A percentile compares a stretch with the other conserved stretches of the same genome.
Evolutionary conservation across 768 basidiomycete genomes (phyloP).

Genomic region (Leccinum olivaceopallidum): DNA sequence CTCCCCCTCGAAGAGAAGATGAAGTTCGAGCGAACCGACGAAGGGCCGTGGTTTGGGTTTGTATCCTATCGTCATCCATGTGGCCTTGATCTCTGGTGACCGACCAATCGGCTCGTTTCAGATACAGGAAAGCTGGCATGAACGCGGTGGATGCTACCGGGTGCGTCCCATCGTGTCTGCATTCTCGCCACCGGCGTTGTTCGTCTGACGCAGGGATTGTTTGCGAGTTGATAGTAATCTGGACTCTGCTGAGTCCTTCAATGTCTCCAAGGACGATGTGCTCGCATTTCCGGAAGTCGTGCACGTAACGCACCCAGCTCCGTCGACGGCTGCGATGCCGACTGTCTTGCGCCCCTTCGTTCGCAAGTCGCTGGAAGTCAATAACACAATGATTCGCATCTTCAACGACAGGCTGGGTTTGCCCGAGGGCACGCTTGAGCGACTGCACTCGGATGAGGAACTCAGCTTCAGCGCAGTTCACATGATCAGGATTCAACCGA

Average conservation of each 20-base stretch:
- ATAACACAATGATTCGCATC: no score
- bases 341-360: no score
- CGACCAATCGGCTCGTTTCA: neutral
- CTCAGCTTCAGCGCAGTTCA: no score
- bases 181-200: neutral
- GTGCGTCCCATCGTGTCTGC: neutral
- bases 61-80: neutral
- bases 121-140: neutral
- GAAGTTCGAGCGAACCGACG: slow-evolving; percentile 35
- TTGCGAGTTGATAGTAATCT: neutral
- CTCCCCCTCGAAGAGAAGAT: slow-evolving; percentile 44
- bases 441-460: no score
- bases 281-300: neutral
- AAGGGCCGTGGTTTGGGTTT: neutral
- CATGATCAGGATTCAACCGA: no score
- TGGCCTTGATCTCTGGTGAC: neutral
- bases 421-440: no score
- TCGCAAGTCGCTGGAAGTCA: no score
- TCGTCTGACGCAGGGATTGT: neutral
- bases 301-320: no score
- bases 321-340: no score
- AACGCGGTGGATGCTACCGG: neutral
- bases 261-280: neutral
- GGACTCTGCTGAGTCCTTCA: neutral
- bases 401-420: no score